Base-by-base conservation (phyloP, 345 rosid species). In the Eucalyptus curtisii region DNA sequence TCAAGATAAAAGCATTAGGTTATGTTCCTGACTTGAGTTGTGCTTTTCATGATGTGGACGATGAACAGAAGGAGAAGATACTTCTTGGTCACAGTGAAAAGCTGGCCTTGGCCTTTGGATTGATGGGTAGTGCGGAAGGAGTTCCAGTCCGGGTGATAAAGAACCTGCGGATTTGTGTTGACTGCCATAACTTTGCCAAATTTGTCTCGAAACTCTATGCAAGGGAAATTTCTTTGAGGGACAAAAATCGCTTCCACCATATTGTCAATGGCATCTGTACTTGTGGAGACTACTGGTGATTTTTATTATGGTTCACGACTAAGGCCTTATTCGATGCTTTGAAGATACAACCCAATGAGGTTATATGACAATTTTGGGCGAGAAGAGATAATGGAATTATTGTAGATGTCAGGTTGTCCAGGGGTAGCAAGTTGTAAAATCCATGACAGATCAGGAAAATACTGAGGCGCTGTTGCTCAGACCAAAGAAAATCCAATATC, bases 171-270 rank as follows among this genome's bases (percentile, higher is more conserved):
- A 93, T 96, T 87, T 96, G 98, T 89, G 95, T 95, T 84, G 99
- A 96, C 91, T 96, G 99, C 91, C 99, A 97, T 90, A 95, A 94
- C 90, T 97, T 97, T 87, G 98, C 99, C 87, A 96, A 97, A 90
- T 92, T 93, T 90, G 91, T 94, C 86, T 96, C 98, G 0, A 94
- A 91, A 91, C 90, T 95, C 82, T 94, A 91, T 82, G 86, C 88
- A 85, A 93, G 98, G 90, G 90, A 93, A 81, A 95, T 96, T n/a
- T 89, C 89, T 42, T 13, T 97, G 89, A 94, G 99, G 90, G 99
- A 97, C 91, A 95, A 95, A 90, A 96, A 94, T 88, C 92, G 99
- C 86, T 97, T 94, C 88, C 98, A 96, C 89, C 95, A 92, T 82
- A 92, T 95, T 88, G 93, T 86, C 33, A 93, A 44, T 5, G 97